These are phyloP conservation scores for Xylaria sp. DNA, from an alignment of 2,329 filamentous ascomycete genomes.

Conservation along the genomic window DNA sequence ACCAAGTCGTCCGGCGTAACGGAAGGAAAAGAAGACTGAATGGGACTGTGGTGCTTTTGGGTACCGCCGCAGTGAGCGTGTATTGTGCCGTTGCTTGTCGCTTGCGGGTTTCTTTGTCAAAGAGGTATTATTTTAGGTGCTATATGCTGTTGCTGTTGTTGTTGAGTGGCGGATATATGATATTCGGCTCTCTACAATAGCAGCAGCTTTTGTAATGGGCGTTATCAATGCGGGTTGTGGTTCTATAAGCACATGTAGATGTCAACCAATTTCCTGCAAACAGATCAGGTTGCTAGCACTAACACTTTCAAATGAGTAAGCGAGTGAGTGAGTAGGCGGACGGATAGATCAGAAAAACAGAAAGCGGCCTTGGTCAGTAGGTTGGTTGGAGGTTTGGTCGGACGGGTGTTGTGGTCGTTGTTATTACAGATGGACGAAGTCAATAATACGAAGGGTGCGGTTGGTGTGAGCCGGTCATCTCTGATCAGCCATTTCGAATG, in stretches of 20 bases:
- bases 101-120: slow-evolving; percentile 25
- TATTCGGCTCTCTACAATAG: background rate
- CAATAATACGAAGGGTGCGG: slow-evolving; percentile 4
- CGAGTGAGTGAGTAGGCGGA: slow-evolving; percentile 17
- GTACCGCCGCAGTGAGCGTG: background rate
- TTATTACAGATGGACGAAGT: slow-evolving; percentile 37
- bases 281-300: slow-evolving; percentile 14
- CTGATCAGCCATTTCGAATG: slow-evolving; percentile 45
- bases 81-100: slow-evolving; percentile 21
- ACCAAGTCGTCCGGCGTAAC: slow-evolving; percentile 17
- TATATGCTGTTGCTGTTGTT: slow-evolving; percentile 13
- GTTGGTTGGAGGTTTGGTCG: background rate
- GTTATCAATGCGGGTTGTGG: background rate
- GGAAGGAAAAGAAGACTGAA: slow-evolving; percentile 30
- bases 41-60: slow-evolving; percentile 8
- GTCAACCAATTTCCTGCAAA: slow-evolving; percentile 13
- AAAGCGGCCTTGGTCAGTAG: background rate
- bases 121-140: slow-evolving; percentile 5
- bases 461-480: slow-evolving; percentile 41
- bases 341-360: background rate
- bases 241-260: slow-evolving; percentile 6
- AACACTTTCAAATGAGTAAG: slow-evolving; percentile 7
- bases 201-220: slow-evolving; percentile 2
- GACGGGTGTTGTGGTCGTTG: slow-evolving; percentile 11
- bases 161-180: background rate